Conservation (phyloP, 2,329 filamentous ascomycete genomes). For the Bretziella fagacearum region DNA sequence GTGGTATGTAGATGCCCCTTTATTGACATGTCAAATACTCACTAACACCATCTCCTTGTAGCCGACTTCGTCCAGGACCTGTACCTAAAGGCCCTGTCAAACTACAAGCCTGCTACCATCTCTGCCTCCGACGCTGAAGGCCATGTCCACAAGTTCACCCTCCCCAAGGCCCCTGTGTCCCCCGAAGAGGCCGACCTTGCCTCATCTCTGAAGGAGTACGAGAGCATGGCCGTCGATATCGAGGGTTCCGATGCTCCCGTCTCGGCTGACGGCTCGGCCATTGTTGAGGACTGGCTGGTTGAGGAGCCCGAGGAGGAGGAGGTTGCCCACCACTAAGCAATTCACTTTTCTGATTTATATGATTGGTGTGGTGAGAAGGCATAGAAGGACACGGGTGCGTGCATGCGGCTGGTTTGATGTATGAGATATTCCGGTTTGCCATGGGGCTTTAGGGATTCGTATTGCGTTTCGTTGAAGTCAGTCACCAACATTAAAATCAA, state of each 20-base stretch:
- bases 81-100: slow-evolving; percentile 89
- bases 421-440: too few relatives aligned
- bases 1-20: slow-evolving; percentile 34
- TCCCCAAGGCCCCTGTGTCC: slow-evolving; percentile 66
- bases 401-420: too few relatives aligned
- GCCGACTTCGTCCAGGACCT: slow-evolving; percentile 96
- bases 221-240: slow-evolving; percentile 82
- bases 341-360: too few relatives aligned
- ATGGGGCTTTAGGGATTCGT: too few relatives aligned
- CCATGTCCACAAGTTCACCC: slow-evolving; percentile 73
- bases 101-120: slow-evolving; percentile 72
- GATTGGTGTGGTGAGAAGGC: too few relatives aligned
- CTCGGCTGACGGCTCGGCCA: slow-evolving; percentile 40
- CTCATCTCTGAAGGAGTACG: slow-evolving; percentile 83
- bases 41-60: slow-evolving; percentile 25
- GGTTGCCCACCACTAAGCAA: slow-evolving; percentile 28
- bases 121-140: slow-evolving; percentile 79
- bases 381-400: too few relatives aligned
- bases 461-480: too few relatives aligned
- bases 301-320: slow-evolving; percentile 49
- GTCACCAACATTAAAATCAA: too few relatives aligned
- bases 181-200: slow-evolving; percentile 92
- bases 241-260: slow-evolving; percentile 61
- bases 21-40: slow-evolving; percentile 16
- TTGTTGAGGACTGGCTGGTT: slow-evolving; percentile 61